Conservation (phyloP, 345 rosid genomes). For the Cardamine occulta region DNA sequence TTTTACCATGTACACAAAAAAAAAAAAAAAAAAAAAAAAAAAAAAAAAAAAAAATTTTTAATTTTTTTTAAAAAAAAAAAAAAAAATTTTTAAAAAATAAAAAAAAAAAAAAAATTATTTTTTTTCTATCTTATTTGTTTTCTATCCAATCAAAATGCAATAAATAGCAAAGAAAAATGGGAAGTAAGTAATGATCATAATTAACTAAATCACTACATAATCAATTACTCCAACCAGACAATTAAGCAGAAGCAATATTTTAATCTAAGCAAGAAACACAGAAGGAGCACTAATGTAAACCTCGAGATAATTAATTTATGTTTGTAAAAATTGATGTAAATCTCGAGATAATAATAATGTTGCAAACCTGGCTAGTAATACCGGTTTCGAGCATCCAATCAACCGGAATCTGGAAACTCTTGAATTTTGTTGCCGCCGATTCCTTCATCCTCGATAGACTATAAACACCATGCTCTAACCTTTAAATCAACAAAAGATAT, state of each 20-base stretch:
- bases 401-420: slow-evolving; percentile 72
- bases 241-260: slow-evolving; percentile 3
- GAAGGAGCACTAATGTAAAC: slow-evolving; percentile 12
- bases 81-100: too few relatives aligned
- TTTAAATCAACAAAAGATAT: slow-evolving; percentile 25
- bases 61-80: too few relatives aligned
- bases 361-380: slow-evolving; percentile 76
- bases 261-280: not conserved
- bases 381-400: slow-evolving; percentile 98
- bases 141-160: slow-evolving; percentile 24
- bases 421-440: slow-evolving; percentile 73
- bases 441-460: slow-evolving; percentile 90
- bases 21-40: too few relatives aligned
- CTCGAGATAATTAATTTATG: not conserved
- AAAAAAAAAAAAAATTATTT: too few relatives aligned
- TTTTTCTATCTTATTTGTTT: slow-evolving; percentile 4
- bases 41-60: too few relatives aligned
- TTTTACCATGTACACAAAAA: slow-evolving; percentile 41
- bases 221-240: not conserved
- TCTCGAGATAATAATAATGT: not conserved
- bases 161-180: not conserved
- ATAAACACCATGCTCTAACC: slow-evolving; percentile 92
- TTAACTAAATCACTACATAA: not conserved
- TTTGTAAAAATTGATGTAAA: not conserved
- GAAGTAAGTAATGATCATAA: not conserved